Base-by-base conservation (phyloP, 495 filamentous ascomycete genomes). In the Xylaria castorea region DNA sequence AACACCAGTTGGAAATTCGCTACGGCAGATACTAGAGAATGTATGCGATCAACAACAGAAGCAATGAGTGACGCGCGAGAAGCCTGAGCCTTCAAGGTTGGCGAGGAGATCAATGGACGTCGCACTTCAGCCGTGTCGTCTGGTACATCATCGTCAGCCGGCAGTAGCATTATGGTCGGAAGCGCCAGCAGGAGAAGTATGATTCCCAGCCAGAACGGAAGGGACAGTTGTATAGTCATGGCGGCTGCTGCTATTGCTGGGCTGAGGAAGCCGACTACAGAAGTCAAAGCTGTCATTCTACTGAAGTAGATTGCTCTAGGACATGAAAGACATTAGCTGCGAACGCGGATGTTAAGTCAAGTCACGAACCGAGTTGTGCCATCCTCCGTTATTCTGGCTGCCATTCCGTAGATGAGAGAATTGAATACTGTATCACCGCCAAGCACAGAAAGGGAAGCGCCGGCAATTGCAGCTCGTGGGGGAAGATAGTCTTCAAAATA, bases 341-440 rank as follows among this genome's bases (percentile, higher is more conserved):
- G 44, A 44, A 64, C 8, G 8, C 5, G 18, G 46, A 40, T 63
- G 32, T 57, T 36, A 27, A 0, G 63, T 75, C 32, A 74, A 72
- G 27, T 64, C 18, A 62, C 77, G 12, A 74, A 85, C 83, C 83
- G 77, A 8, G 80, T 74, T 53, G 81, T 76, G 60, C 75, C 72
- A 60, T 84, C 81, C 7, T 83, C 81, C 14, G 83, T 81, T 71
- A 81, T 68, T 6, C 78, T 73, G 46, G 84, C 80, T 8, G 82
- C 83, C 8, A 85, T 76, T 5, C 81, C 75, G 53, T 85, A 85
- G 9, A 83, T 73, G 57, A 85, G 81, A 27, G 83, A 84, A 69
- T 85, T 85, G 71, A 85, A 82, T 30, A 85, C 82, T 48, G 82
- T 84, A 71, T 85, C 83, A 20, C 82, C 84, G 18, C 84, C 84